A percentile compares a stretch with the other conserved stretches of the same genome.
Evolutionary conservation across 2,329 filamentous ascomycete genomes (phyloP).

Genomic region (Fusarium sp.): DNA sequence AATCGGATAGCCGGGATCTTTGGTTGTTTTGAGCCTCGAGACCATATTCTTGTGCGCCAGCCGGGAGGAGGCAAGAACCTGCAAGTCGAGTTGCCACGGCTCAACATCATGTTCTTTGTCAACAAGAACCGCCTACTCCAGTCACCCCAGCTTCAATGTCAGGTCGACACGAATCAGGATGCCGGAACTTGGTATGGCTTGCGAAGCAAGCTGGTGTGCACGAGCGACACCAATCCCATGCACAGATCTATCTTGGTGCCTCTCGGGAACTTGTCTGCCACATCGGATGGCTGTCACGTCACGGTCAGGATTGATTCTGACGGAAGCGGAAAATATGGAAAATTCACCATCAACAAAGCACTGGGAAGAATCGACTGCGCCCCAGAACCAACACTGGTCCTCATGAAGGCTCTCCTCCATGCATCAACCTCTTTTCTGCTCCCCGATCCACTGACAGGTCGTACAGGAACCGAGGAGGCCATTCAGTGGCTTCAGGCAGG

Average conservation of each 20-base stretch:
- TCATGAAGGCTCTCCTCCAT: slow-evolving; percentile 68
- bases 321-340: slow-evolving; percentile 53
- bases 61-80: slow-evolving; percentile 44
- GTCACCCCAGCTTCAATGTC: slow-evolving; percentile 60
- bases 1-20: slow-evolving; percentile 34
- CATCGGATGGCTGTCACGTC: slow-evolving; percentile 35
- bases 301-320: slow-evolving; percentile 44
- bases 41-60: slow-evolving; percentile 34
- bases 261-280: slow-evolving; percentile 49
- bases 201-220: slow-evolving; percentile 68
- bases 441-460: slow-evolving; percentile 67
- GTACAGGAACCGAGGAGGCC: slow-evolving; percentile 71
- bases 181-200: slow-evolving; percentile 71
- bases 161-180: slow-evolving; percentile 68
- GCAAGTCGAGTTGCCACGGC: slow-evolving; percentile 60
- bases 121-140: slow-evolving; percentile 57
- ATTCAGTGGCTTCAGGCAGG: slow-evolving; percentile 62
- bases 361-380: slow-evolving; percentile 69
- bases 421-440: slow-evolving; percentile 69
- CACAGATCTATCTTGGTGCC: slow-evolving; percentile 66
- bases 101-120: slow-evolving; percentile 66
- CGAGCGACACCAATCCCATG: slow-evolving; percentile 53
- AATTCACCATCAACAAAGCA: slow-evolving; percentile 64
- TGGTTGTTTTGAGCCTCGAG: slow-evolving; percentile 31
- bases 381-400: slow-evolving; percentile 64